These are phyloP conservation scores for Dacryopinax spathularia DNA, from an alignment of 768 basidiomycete genomes.

Conservation along the genomic window DNA sequence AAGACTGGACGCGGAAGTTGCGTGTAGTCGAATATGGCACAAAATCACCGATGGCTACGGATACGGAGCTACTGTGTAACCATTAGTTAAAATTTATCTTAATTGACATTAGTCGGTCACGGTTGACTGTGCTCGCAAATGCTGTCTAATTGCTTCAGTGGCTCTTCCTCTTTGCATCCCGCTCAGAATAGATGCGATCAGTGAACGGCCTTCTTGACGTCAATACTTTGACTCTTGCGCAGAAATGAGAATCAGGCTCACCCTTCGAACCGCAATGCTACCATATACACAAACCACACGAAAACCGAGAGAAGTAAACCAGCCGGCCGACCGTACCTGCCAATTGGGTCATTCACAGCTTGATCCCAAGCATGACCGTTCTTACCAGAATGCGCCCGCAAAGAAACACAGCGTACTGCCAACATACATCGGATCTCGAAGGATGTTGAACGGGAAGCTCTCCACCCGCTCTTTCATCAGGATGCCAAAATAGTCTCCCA, in stretches of 20 bases:
- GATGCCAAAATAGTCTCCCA: slow-evolving; percentile 70
- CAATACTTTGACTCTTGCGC: neutral
- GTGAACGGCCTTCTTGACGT: neutral
- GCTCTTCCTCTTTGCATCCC: neutral
- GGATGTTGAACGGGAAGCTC: slow-evolving; percentile 90
- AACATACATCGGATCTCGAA: slow-evolving; percentile 92
- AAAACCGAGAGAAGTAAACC: slow-evolving; percentile 27
- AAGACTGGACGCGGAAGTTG: neutral
- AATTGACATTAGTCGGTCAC: too few species aligned
- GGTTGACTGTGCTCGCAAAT: too few species aligned
- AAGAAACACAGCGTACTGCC: slow-evolving; percentile 85
- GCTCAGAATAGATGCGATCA: neutral
- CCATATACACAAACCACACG: slow-evolving; percentile 68
- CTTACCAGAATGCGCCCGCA: slow-evolving; percentile 75
- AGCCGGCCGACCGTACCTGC: neutral
- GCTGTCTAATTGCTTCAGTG: too few species aligned
- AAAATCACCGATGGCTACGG: neutral
- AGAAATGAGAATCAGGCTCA: neutral
- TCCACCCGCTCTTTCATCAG: slow-evolving; percentile 46
- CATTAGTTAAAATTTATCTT: too few species aligned
- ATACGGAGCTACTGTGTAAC: too few species aligned
- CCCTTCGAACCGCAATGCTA: slow-evolving; percentile 75
- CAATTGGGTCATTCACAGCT: neutral
- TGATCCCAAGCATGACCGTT: neutral
- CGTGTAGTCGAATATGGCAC: neutral